Conservation (phyloP, 768 basidiomycete genomes). For the Coprinopsis sp. region DNA sequence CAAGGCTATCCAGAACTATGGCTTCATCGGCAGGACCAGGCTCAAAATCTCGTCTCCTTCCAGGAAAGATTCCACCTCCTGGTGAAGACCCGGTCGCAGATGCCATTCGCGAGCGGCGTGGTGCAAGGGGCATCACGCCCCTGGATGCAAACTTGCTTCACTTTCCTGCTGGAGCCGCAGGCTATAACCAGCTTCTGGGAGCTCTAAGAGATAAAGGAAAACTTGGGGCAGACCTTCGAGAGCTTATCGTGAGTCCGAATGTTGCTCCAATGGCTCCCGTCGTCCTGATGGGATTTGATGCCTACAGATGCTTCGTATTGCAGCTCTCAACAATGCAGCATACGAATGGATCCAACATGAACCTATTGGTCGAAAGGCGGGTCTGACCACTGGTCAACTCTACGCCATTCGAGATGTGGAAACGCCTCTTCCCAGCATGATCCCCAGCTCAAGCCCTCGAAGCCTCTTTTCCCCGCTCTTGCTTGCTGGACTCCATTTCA, state of each 20-base stretch:
- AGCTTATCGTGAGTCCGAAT: conserved; percentile 40
- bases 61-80: conserved; percentile 40
- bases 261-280: not conserved
- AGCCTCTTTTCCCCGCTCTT: conserved; percentile 44
- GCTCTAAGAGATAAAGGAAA: conserved; percentile 45
- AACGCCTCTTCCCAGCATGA: conserved; percentile 33
- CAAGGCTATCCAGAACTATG: too few relatives aligned
- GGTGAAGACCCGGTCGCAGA: conserved; percentile 43
- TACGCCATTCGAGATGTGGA: conserved; percentile 47
- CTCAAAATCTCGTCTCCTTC: conserved; percentile 26
- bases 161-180: conserved; percentile 43
- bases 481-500: conserved; percentile 49
- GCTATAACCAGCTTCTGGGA: conserved; percentile 47
- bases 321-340: conserved; percentile 44
- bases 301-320: conserved; percentile 44
- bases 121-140: conserved; percentile 43
- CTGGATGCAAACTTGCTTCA: conserved; percentile 48
- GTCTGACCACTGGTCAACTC: conserved; percentile 50
- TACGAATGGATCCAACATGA: conserved; percentile 60
- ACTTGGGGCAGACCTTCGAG: conserved; percentile 43
- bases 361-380: conserved; percentile 42
- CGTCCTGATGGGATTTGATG: not conserved
- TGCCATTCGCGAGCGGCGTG: conserved; percentile 45
- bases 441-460: conserved; percentile 9
- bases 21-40: too few relatives aligned